Evolutionary conservation across 306 rosid genomes (phyloP), one percentile per base, ranked within the genome.

Genomic region (Carpinus viminea): DNA sequence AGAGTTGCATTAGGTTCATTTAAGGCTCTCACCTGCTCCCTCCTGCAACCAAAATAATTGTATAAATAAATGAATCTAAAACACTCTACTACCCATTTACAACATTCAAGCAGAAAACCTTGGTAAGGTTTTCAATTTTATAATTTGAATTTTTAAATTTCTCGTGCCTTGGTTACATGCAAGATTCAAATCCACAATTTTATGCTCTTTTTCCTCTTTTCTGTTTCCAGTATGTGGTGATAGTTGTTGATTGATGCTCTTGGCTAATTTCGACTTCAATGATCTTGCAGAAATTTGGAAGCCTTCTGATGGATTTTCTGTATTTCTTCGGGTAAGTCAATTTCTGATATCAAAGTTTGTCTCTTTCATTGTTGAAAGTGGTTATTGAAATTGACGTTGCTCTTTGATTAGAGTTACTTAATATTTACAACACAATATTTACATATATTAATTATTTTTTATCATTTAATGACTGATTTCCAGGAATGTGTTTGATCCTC

Each of bases 401-500:
- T 55, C 66, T 54, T n/a, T 68, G 41, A 26, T 66, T 66, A 38
- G 26, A 41, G 50, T 15, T 64, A 59, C 61, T 72, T 68, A 57
- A 65, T 66, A 10, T 15, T 31, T 54, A 61, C 17, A 72, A 66
- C 17, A 60, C 51, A 68, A 13, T 60, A 46, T 57, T 75, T 64
- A 2, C n/a, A 34, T 34, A 36, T 18, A 34, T 64, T 64, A 7
- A 34, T 64, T 64, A 7, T 20, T 60, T 34, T 79, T 72, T 38
- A 64, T 56, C 60, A 2, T 57, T 71, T 51, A 41, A 47, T 66
- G 56, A 46, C 69, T 83, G 78, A 74, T 78, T 73, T 81, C 68
- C 83, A 94, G 98, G 90, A 86, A 94, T 85, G 89, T 94, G 79
- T 94, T 92, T 88, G 98, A 91, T 85, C 98, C 98, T 72, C 97